phyloP scores from a whole-genome alignment of 2,329 filamentous ascomycete genomes.

The Botrytis galanthina region DNA sequence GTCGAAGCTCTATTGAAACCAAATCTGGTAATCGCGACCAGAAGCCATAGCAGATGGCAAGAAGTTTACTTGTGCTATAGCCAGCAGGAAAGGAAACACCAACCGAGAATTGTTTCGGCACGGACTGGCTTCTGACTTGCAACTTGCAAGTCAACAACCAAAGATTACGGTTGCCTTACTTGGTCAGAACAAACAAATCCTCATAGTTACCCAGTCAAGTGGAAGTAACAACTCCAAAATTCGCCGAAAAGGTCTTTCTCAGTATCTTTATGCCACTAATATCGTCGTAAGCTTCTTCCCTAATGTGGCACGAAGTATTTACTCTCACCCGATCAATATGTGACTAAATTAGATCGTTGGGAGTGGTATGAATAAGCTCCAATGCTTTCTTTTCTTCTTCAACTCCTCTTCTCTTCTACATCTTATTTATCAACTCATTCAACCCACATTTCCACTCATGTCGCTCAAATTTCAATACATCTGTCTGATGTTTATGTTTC shows the following conservation, averaged over 20 bases:
- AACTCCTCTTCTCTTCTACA: background rate
- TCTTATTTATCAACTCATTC: background rate
- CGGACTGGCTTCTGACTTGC: background rate
- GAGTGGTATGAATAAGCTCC: background rate
- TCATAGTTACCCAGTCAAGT: background rate
- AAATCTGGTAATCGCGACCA: background rate
- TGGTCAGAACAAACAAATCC: background rate
- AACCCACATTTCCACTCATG: background rate
- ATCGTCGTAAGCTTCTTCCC: background rate
- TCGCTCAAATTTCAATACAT: background rate
- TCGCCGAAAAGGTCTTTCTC: background rate
- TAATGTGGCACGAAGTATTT: background rate
- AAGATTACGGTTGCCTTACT: background rate
- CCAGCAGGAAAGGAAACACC: background rate
- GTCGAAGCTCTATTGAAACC: background rate
- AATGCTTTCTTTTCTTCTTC: background rate
- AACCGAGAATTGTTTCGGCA: background rate
- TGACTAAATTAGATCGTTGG: background rate
- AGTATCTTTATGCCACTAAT: background rate
- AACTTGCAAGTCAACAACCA: background rate
- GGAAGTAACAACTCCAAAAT: background rate
- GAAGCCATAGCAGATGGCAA: background rate
- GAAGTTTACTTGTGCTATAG: background rate
- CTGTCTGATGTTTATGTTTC: background rate
- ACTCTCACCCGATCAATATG: background rate